Evolutionary conservation across 176 grass and related monocot species (phyloP).

Genomic region (Lolium rigidum): DNA sequence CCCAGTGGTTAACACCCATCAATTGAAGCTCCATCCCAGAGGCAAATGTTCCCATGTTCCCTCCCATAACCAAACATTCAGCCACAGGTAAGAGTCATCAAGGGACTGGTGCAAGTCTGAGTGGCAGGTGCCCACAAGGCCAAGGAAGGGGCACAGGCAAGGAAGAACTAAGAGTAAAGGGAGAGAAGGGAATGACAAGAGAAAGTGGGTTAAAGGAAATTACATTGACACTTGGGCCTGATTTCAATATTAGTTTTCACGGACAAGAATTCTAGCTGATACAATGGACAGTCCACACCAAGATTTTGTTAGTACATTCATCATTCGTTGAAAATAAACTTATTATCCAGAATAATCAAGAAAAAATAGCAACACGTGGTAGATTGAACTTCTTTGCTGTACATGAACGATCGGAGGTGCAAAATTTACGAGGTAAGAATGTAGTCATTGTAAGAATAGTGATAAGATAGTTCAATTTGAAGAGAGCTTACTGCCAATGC

Average conservation of each 20-base stretch:
- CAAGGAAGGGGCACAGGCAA: not conserved
- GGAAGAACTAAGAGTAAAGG: not conserved
- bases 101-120: not conserved
- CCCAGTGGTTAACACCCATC: not conserved
- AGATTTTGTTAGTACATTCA: not conserved
- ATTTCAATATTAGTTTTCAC: not conserved
- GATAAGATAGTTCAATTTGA: constrained; percentile 1
- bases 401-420: not conserved
- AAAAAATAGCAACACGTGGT: not conserved
- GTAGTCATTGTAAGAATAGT: constrained; percentile 16
- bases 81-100: not conserved
- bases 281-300: constrained; percentile 16
- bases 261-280: not conserved
- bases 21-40: constrained; percentile 11
- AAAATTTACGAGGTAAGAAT: constrained; percentile 34
- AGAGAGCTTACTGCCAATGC: constrained; percentile 85
- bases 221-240: not conserved
- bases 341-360: not conserved
- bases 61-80: not conserved
- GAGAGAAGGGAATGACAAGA: not conserved
- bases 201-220: not conserved
- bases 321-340: not conserved
- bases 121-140: not conserved
- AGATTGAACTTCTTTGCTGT: not conserved
- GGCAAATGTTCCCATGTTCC: constrained; percentile 3